These are phyloP conservation scores for Pisolithus orientalis DNA, from an alignment of 768 basidiomycete species.

Conservation along the genomic window DNA sequence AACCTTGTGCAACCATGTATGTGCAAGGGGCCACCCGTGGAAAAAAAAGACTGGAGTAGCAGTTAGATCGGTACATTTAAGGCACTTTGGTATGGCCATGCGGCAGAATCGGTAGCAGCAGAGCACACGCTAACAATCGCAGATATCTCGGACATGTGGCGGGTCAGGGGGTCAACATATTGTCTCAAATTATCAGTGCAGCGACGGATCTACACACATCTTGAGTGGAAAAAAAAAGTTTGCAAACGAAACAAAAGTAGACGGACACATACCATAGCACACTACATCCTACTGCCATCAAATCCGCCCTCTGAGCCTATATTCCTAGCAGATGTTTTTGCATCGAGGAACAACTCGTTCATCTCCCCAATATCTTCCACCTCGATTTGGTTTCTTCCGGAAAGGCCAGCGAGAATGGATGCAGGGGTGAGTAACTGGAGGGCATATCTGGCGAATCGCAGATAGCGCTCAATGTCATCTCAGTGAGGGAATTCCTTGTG, in stretches of 20 bases:
- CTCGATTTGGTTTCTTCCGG: slow-evolving; percentile 75
- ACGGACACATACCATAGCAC: slow-evolving; percentile 3
- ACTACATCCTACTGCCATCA: slow-evolving; percentile 27
- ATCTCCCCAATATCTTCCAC: slow-evolving; percentile 90
- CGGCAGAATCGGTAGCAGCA: neutral
- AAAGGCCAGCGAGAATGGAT: slow-evolving; percentile 74
- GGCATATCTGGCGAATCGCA: slow-evolving; percentile 56
- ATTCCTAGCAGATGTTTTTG: slow-evolving; percentile 68
- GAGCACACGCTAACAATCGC: neutral
- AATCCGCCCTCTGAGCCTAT: slow-evolving; percentile 38
- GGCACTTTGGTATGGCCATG: neutral
- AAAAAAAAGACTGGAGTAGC: too few relatives aligned
- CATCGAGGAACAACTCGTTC: slow-evolving; percentile 92
- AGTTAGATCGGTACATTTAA: neutral
- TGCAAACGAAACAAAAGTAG: neutral
- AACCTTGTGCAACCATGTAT: too few relatives aligned
- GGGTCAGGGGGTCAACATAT: neutral
- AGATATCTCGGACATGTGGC: neutral
- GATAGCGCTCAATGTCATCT: slow-evolving; percentile 7
- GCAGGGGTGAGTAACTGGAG: slow-evolving; percentile 89
- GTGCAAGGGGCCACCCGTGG: too few relatives aligned
- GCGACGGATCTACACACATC: slow-evolving; percentile 4
- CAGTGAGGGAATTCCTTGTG: slow-evolving; percentile 2
- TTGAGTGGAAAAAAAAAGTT: neutral
- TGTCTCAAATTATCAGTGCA: slow-evolving; percentile 3